Evolutionary conservation across 352 stramenopile species (phyloP), one percentile per base, ranked within the genome.

Genomic region (Aphanomyces euteiches): DNA sequence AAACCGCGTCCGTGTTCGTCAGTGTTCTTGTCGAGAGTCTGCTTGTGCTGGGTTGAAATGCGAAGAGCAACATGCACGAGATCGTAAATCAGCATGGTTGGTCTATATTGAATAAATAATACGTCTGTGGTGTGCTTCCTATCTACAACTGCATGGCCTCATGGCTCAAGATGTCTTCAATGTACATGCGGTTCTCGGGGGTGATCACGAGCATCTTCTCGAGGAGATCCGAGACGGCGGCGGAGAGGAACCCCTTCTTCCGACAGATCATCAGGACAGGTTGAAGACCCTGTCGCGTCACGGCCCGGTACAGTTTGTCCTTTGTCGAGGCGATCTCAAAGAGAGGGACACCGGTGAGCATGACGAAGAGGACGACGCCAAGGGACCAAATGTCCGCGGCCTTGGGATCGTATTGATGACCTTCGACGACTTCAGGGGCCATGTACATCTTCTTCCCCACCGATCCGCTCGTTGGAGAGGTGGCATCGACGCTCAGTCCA

Each of bases 291-390:
- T 70, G 64, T 63, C 90, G 91, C 17, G 75, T 75, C 41, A 96
- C 84, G 75, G 96, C 95, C 39, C 80, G 82, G 75, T 96, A 98
- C 47, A 94, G 84, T 19, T 81, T 68, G 77, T 98, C 95, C 47
- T 84, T 84, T n/a, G 72, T 48, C 40, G 81, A 81, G 4, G 95
- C 90, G 71, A 84, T 80, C 73, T 98, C 92, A 66, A 97, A 98
- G 8, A 93, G 92, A 34, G 93, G 92, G 15, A 97, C 88, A 47
- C 90, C 95, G 36, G 93, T 96, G 37, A 98, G 78, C 70, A 98
- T 83, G 40, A 98, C 97, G 76, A 98, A 98, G 60, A 98, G 87
- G 59, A 96, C 87, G 39, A 98, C 86, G 19, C 90, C 96, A 12
- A 85, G 76, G 4, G 96, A 96, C 94, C 94, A 98, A 47, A 98